Evolutionary conservation across 129 eudicot genomes (phyloP), one percentile per base, ranked within the genome.

Genomic region (Rutidosis leptorrhynchoides): DNA sequence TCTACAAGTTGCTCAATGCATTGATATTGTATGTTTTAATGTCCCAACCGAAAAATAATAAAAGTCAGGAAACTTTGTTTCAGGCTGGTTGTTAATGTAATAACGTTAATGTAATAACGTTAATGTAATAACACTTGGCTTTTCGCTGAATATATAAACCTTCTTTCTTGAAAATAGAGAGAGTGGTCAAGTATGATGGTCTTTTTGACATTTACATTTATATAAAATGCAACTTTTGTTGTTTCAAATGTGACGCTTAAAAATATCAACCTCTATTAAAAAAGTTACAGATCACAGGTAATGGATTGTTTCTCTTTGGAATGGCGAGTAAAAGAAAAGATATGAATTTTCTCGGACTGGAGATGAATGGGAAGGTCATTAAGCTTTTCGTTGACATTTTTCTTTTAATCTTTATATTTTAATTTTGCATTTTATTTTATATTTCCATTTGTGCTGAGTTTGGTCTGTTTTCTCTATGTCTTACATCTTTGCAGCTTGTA

Each of bases 321-420:
- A 83, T 90, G 93, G 88, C 88, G 9, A 81, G 52, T 55, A 71
- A 60, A 70, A 78, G 77, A 79, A 87, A 84, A 68, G 86, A 85
- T 73, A 52, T 82, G 84, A 90, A 90, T 73, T 90, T 82, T 81
- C 88, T 90, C 57, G 97, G 97, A 21, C 67, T 84, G 52, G 97
- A 90, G 80, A 83, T 84, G 58, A 90, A 87, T 62, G 80, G 76
- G 48, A 87, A 87, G 90, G 97, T 90, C 56, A 58, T 58, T 58
- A 56, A 49, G 27, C 55, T 46, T 46, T 64, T 37, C 8, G 17
- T 22, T 24, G 7, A 3, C 21, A 68, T 48, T 22, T 45, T 42
- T 53, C 23, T 1, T 40, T 22, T 14, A n/a, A n/a, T n/a, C n/a
- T 30, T 16, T 35, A 1, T 9, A 9, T 22, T 7, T 49, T 57